A percentile compares a stretch with the other conserved stretches of the same genome.
Conservation (phyloP, 2,329 filamentous ascomycete species). For the Lasiodiplodia gonubiensis region DNA sequence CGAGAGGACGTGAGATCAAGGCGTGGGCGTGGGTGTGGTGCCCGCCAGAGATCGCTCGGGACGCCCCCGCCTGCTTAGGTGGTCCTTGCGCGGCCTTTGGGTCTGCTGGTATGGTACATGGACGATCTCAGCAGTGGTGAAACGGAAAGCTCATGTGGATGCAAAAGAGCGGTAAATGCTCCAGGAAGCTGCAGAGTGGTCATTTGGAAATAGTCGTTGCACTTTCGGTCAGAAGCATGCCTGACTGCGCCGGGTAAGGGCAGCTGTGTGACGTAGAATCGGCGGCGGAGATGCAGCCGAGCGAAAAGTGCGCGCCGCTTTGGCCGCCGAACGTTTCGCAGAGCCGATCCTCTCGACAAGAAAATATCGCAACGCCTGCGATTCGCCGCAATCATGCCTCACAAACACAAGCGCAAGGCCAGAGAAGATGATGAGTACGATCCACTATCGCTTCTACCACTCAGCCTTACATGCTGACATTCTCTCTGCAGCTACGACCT, state of each 20-base stretch:
- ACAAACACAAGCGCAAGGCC: constrained; percentile 76
- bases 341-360: constrained; percentile 4
- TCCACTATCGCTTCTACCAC: constrained; percentile 39
- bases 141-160: not conserved
- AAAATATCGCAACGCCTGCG: constrained; percentile 7
- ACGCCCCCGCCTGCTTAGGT: not conserved
- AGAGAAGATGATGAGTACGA: constrained; percentile 63
- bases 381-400: constrained; percentile 67
- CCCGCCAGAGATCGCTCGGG: constrained; percentile 10
- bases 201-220: not conserved
- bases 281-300: constrained; percentile 5
- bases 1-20: not conserved
- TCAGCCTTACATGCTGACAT: constrained; percentile 35
- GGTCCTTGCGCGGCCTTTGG: constrained; percentile 7
- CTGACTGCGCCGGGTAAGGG: not conserved
- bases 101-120: not conserved
- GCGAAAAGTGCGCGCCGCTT: constrained; percentile 27
- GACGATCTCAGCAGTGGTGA: not conserved
- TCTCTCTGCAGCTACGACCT: constrained; percentile 61
- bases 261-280: too few species aligned
- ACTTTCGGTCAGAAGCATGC: not conserved
- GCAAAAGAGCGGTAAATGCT: not conserved
- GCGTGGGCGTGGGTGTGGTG: constrained; percentile 7
- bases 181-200: not conserved
- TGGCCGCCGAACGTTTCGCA: constrained; percentile 15